Base-by-base conservation (phyloP, 768 basidiomycete species). In the Psilocybe cyanescens region DNA sequence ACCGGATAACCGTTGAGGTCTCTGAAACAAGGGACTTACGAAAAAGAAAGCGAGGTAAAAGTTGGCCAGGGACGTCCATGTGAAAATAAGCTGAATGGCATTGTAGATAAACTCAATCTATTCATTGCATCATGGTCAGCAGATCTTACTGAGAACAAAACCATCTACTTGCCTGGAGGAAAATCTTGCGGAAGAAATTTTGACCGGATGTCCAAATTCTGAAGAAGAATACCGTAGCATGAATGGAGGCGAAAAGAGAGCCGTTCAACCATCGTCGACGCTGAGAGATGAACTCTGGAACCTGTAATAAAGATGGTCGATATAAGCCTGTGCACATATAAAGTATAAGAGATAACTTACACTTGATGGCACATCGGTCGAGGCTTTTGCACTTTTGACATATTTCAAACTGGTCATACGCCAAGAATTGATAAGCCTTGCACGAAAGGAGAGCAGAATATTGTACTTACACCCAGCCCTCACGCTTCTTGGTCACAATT, bases 41-140 rank as follows among this genome's bases (percentile, higher is more conserved):
- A 95, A 96, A 84, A 92, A 96, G 81, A 96, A 95, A 45, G 94
- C 92, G 55, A 97, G 81, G 73, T 94, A 97, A 78, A 95, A 97
- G 73, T 96, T 97, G 33, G 93, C 95, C 47, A 97, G 79, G 14
- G 90, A 86, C 8, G 95, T 96, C 96, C 96, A 99, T 12, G 95
- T 91, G 75, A 99, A 97, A 57, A 97, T 45, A 24, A 98, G 87
- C 67, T 95, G 92, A 30, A 96, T 67, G 1, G 89, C 87, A 67
- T 97, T 97, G 78, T 97, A 98, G 66, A 95, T 86, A 73, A 95
- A 95, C 72, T 97, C 94, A 55, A 97, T 70, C 82, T 92, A 63
- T n/a, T 33, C 49, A 37, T 30, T 55, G 46, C 37, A 46, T 12
- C 45, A 41, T 12, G 19, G 46, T 48, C 41, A 59, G 35, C 47